Evolutionary conservation across 352 stramenopile species (phyloP).

Genomic region (Pythium phragmiticola): DNA sequence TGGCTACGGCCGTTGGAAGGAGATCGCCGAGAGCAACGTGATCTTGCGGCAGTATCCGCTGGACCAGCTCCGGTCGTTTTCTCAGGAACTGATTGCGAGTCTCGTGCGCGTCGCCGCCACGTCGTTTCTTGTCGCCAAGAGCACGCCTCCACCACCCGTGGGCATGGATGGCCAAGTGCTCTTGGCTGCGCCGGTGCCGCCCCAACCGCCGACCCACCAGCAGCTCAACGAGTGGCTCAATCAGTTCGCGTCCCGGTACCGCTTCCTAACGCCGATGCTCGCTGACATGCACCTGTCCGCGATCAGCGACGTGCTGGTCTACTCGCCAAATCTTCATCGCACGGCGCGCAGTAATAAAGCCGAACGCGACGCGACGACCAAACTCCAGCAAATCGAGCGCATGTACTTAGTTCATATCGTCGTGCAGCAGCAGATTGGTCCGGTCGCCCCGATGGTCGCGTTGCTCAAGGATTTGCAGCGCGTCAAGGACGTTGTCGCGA

Average conservation of each 20-base stretch:
- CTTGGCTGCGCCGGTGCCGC: not conserved
- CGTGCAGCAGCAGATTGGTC: slow-evolving; percentile 29
- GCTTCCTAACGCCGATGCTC: slow-evolving; percentile 44
- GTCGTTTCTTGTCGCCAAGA: slow-evolving; percentile 9
- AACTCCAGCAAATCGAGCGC: slow-evolving; percentile 70
- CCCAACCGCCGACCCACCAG: slow-evolving; percentile 20
- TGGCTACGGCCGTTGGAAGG: slow-evolving; percentile 85
- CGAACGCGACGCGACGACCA: slow-evolving; percentile 43
- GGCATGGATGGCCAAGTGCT: not conserved
- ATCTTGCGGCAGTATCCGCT: slow-evolving; percentile 45
- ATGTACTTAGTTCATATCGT: slow-evolving; percentile 52
- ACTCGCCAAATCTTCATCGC: slow-evolving; percentile 5
- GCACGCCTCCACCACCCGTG: not conserved
- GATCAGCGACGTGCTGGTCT: slow-evolving; percentile 31
- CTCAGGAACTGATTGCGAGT: slow-evolving; percentile 46
- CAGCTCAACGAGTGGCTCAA: slow-evolving; percentile 39
- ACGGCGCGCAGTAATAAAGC: slow-evolving; percentile 18
- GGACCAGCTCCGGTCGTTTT: slow-evolving; percentile 44
- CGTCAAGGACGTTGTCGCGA: not conserved
- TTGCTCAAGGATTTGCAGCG: slow-evolving; percentile 21
- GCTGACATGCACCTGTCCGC: slow-evolving; percentile 37
- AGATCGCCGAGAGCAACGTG: slow-evolving; percentile 41
- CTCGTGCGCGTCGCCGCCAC: slow-evolving; percentile 43
- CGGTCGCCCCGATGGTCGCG: slow-evolving; percentile 23
- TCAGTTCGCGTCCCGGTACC: slow-evolving; percentile 37